A percentile compares a stretch with the other conserved stretches of the same genome.
These are phyloP conservation scores for Platanthera guangdongensis DNA, from an alignment of 106 monocot species.

Conservation along the genomic window DNA sequence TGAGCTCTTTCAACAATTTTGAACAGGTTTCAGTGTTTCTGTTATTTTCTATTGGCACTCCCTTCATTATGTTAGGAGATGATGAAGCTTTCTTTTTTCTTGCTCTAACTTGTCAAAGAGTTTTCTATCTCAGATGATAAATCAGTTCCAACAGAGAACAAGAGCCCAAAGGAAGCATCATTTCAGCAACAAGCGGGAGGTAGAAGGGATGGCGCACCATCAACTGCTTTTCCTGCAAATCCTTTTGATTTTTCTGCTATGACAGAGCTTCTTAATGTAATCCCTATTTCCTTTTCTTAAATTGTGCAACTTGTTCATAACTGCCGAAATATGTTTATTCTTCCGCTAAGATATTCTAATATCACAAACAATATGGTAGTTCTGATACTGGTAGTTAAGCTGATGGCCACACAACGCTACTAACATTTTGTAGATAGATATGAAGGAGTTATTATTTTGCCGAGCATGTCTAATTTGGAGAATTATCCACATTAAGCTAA, in stretches of 20 bases:
- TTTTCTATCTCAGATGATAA: slow-evolving; percentile 13
- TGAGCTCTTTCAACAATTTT: no score
- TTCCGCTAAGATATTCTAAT: neutral
- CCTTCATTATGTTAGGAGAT: neutral
- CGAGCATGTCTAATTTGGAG: neutral
- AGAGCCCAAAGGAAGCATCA: slow-evolving; percentile 10
- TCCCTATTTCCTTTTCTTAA: neutral
- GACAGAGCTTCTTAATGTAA: slow-evolving; percentile 30
- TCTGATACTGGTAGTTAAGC: neutral
- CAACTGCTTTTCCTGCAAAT: slow-evolving; percentile 16
- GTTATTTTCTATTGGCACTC: neutral
- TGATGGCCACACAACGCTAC: neutral
- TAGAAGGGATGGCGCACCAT: slow-evolving; percentile 2
- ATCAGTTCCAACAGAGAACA: slow-evolving; percentile 21
- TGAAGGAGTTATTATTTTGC: neutral
- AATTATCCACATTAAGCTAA: neutral
- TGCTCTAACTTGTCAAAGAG: neutral
- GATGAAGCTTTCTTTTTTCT: neutral
- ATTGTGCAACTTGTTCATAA: neutral
- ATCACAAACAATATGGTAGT: neutral
- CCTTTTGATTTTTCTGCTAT: slow-evolving; percentile 46
- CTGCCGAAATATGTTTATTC: neutral
- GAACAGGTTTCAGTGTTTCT: neutral
- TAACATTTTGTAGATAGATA: neutral
- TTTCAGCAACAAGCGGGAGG: slow-evolving; percentile 9